These are phyloP conservation scores for Karstenula rhodostoma DNA, from an alignment of 2,329 filamentous ascomycete genomes.

Conservation along the genomic window DNA sequence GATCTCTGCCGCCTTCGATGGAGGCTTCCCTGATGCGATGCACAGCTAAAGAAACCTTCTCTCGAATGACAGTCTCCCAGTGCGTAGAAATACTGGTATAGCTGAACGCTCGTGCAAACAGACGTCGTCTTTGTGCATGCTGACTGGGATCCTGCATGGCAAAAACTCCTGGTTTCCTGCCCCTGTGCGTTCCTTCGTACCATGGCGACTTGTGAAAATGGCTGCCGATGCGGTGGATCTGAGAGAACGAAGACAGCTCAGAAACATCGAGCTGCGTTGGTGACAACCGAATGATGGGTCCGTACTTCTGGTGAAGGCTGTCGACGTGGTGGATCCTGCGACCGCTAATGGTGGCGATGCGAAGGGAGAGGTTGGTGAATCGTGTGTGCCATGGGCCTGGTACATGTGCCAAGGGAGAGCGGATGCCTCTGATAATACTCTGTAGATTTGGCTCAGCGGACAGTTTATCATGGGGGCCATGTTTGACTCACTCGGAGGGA, in stretches of 20 bases:
- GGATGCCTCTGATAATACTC: not conserved
- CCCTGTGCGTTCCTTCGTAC: slow-evolving; percentile 41
- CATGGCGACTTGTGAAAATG: slow-evolving; percentile 52
- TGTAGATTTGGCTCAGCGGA: not conserved
- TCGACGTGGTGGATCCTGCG: slow-evolving; percentile 51
- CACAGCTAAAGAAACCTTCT: slow-evolving; percentile 43
- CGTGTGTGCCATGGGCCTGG: slow-evolving; percentile 41
- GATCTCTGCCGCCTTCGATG: slow-evolving; percentile 17
- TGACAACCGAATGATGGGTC: slow-evolving; percentile 34
- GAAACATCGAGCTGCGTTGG: slow-evolving; percentile 33
- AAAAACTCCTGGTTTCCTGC: slow-evolving; percentile 45
- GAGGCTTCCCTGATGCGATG: slow-evolving; percentile 35
- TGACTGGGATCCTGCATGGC: slow-evolving; percentile 45
- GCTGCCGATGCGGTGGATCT: slow-evolving; percentile 47
- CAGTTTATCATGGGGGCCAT: not conserved
- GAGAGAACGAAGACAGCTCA: slow-evolving; percentile 27
- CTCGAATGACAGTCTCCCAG: slow-evolving; percentile 48
- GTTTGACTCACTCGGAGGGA: not conserved
- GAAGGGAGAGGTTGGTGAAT: slow-evolving; percentile 42
- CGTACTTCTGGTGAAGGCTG: slow-evolving; percentile 43
- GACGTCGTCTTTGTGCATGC: slow-evolving; percentile 47
- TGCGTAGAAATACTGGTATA: slow-evolving; percentile 44
- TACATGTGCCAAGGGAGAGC: slow-evolving; percentile 24
- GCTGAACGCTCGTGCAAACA: slow-evolving; percentile 49
- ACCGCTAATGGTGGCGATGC: slow-evolving; percentile 44